phyloP scores from a whole-genome alignment of 495 filamentous ascomycete genomes.

The Aspergillus avenaceus region DNA sequence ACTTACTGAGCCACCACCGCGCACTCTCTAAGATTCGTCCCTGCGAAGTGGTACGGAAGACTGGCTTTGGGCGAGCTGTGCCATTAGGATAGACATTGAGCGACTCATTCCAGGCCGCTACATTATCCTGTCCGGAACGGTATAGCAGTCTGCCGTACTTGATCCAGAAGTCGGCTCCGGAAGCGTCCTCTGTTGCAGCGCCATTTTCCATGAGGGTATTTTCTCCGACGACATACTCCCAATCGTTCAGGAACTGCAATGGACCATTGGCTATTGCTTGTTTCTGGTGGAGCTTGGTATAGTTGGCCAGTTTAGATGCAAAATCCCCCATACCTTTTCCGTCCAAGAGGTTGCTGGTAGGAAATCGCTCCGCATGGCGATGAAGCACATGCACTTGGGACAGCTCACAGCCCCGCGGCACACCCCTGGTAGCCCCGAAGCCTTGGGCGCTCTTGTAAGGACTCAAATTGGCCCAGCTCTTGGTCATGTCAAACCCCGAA shows the following conservation, averaged over 20 bases:
- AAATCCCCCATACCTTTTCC: slow-evolving; percentile 40
- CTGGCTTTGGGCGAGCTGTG: slow-evolving; percentile 39
- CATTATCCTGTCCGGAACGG: slow-evolving; percentile 32
- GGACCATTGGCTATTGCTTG: slow-evolving; percentile 37
- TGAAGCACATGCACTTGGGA: slow-evolving; percentile 47
- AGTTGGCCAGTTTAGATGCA: slow-evolving; percentile 34
- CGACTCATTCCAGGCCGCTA: slow-evolving; percentile 39
- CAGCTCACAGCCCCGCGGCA: slow-evolving; percentile 46
- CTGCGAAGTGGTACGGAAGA: slow-evolving; percentile 47
- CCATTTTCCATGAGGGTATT: slow-evolving; percentile 44
- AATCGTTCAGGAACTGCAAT: slow-evolving; percentile 46
- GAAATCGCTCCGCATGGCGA: slow-evolving; percentile 49
- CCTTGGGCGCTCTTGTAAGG: slow-evolving; percentile 37
- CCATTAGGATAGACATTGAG: slow-evolving; percentile 42
- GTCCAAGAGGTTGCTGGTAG: slow-evolving; percentile 32
- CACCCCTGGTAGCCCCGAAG: slow-evolving; percentile 39
- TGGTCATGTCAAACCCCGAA: slow-evolving; percentile 29
- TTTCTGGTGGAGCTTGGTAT: slow-evolving; percentile 30
- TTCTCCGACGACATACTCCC: slow-evolving; percentile 41
- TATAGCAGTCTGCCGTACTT: slow-evolving; percentile 49
- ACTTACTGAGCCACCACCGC: slow-evolving; percentile 38
- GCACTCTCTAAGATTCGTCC: slow-evolving; percentile 46
- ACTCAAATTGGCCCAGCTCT: slow-evolving; percentile 41
- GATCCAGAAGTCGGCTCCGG: slow-evolving; percentile 49
- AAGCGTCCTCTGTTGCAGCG: slow-evolving; percentile 45